Percentiles rank a stretch among this genome's conserved stretches.
These are phyloP conservation scores for Zygosaccharomyces pseudorouxii DNA, from an alignment of 805 yeast genomes.

Conservation along the genomic window DNA sequence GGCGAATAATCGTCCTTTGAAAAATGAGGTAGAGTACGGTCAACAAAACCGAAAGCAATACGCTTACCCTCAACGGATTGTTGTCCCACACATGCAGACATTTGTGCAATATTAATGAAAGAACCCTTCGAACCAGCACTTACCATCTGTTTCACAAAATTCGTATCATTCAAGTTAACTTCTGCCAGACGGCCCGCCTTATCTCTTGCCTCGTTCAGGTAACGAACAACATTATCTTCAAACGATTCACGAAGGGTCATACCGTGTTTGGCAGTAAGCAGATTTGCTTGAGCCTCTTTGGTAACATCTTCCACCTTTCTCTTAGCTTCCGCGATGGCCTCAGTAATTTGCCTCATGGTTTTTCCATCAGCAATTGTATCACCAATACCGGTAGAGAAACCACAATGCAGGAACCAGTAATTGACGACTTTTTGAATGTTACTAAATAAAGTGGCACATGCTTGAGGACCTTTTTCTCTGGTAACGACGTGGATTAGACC, in stretches of 20 bases:
- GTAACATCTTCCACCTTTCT: slow-evolving; percentile 91
- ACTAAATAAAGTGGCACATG: slow-evolving; percentile 87
- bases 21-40: slow-evolving; percentile 95
- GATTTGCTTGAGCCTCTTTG: slow-evolving; percentile 83
- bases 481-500: slow-evolving; percentile 96
- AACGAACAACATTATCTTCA: slow-evolving; percentile 94
- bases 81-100: slow-evolving; percentile 99
- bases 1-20: slow-evolving; percentile 98
- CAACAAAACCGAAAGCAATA: slow-evolving; percentile 95
- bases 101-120: slow-evolving; percentile 95
- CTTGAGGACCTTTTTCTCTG: slow-evolving; percentile 92
- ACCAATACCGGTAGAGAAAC: slow-evolving; percentile 99
- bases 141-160: slow-evolving; percentile 98
- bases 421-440: slow-evolving; percentile 92
- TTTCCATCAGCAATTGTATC: slow-evolving; percentile 98
- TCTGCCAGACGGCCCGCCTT: slow-evolving; percentile 99
- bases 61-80: slow-evolving; percentile 99
- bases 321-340: slow-evolving; percentile 90
- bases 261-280: slow-evolving; percentile 94
- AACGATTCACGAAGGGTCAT: slow-evolving; percentile 98
- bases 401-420: slow-evolving; percentile 93
- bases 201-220: slow-evolving; percentile 96
- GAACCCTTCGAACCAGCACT: slow-evolving; percentile 99
- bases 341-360: slow-evolving; percentile 90
- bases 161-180: slow-evolving; percentile 86